A percentile compares a stretch with the other conserved stretches of the same genome.
Conservation (phyloP, 768 basidiomycete species). For the Lactarius vividus region DNA sequence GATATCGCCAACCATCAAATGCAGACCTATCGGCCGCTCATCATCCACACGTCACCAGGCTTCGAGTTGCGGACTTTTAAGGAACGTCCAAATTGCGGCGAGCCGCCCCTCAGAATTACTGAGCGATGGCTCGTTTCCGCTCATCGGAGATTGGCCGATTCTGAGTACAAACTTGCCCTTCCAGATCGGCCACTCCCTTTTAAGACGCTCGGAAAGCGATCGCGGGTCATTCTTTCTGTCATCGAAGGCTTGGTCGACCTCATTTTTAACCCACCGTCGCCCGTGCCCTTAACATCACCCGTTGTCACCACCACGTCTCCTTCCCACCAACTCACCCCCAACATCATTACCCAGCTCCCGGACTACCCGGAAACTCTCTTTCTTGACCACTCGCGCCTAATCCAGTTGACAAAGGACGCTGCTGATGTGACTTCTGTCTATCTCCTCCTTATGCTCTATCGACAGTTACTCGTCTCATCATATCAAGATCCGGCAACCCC, state of each 20-base stretch:
- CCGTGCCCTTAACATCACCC: slow-evolving; percentile 37
- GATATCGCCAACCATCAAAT: slow-evolving; percentile 97
- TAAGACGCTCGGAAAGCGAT: slow-evolving; percentile 25
- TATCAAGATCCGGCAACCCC: slow-evolving; percentile 34
- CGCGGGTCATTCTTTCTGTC: slow-evolving; percentile 30
- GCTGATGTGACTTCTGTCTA: slow-evolving; percentile 72
- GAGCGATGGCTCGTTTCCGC: slow-evolving; percentile 27
- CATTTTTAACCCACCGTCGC: slow-evolving; percentile 54
- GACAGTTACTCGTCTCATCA: slow-evolving; percentile 62
- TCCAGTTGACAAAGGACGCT: slow-evolving; percentile 65
- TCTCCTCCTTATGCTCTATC: slow-evolving; percentile 78
- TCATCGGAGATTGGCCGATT: slow-evolving; percentile 20
- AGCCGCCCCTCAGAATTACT: slow-evolving; percentile 27
- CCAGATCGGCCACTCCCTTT: slow-evolving; percentile 44
- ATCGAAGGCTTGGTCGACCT: slow-evolving; percentile 63
- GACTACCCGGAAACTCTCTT: slow-evolving; percentile 75
- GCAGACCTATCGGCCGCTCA: slow-evolving; percentile 86
- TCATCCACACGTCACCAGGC: slow-evolving; percentile 73
- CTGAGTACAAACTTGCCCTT: slow-evolving; percentile 32
- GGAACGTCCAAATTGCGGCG: slow-evolving; percentile 42
- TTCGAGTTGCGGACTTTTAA: slow-evolving; percentile 81
- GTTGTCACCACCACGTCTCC: slow-evolving; percentile 33
- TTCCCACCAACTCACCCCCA: slow-evolving; percentile 31
- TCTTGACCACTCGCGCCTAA: slow-evolving; percentile 71
- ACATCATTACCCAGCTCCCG: slow-evolving; percentile 37